Conservation (phyloP, 805 yeast genomes). For the Metschnikowia cerradonensis region DNA sequence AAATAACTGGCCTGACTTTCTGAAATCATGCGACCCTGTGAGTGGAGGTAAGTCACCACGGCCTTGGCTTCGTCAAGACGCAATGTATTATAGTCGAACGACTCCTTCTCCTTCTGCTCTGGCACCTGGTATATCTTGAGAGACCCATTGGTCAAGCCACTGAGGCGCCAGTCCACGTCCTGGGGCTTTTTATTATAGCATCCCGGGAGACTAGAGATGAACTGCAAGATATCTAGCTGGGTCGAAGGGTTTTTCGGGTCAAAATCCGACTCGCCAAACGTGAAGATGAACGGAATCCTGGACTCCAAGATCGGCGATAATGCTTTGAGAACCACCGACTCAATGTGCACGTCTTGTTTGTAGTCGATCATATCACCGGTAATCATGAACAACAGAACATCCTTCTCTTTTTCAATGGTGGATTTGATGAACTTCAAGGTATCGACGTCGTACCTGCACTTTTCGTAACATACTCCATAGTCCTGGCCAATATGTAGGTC, state of each 20-base stretch:
- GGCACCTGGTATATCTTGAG: slow-evolving; percentile 21
- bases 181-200: slow-evolving; percentile 27
- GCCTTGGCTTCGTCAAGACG: slow-evolving; percentile 18
- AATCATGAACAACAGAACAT: slow-evolving; percentile 33
- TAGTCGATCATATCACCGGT: slow-evolving; percentile 40
- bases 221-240: slow-evolving; percentile 20
- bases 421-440: slow-evolving; percentile 29
- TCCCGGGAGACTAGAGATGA: slow-evolving; percentile 33
- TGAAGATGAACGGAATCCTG: slow-evolving; percentile 31
- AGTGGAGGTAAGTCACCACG: slow-evolving; percentile 32
- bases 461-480: slow-evolving; percentile 20
- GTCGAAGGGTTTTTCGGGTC: slow-evolving; percentile 6
- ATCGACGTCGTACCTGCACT: slow-evolving; percentile 25
- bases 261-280: slow-evolving; percentile 38
- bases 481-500: slow-evolving; percentile 39
- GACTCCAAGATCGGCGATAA: slow-evolving; percentile 31
- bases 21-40: slow-evolving; percentile 25
- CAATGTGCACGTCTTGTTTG: slow-evolving; percentile 23
- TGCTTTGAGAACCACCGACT: slow-evolving; percentile 28
- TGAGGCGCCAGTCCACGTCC: slow-evolving; percentile 18
- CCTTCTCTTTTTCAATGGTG: slow-evolving; percentile 25
- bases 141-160: slow-evolving; percentile 38
- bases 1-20: slow-evolving; percentile 33
- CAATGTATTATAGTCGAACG: slow-evolving; percentile 8
- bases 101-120: background rate